These are phyloP conservation scores for Debaryomyces sp. DNA, from an alignment of 1,139 yeast species.

Conservation along the genomic window DNA sequence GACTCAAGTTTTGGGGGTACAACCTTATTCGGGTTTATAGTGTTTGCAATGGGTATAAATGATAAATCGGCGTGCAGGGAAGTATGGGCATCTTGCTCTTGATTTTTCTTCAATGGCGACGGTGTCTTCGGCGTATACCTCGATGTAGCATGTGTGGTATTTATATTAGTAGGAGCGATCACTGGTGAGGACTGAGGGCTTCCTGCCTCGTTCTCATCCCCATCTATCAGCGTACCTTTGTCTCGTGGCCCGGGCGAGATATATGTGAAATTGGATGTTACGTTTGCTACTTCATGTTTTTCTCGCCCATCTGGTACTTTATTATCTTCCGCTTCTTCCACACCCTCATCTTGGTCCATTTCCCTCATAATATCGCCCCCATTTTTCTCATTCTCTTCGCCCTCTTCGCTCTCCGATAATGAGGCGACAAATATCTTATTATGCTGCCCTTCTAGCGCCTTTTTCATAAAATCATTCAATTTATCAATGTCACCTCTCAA, in stretches of 20 bases:
- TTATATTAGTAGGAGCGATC: background rate
- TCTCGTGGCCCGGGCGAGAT: constrained; percentile 2
- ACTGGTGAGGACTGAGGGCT: constrained; percentile 9
- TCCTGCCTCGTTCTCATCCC: background rate
- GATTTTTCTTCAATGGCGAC: constrained; percentile 10
- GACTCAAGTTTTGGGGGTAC: background rate
- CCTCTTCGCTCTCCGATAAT: constrained; percentile 1
- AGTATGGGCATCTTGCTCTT: constrained; percentile 3
- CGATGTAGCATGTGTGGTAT: background rate
- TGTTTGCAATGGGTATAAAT: constrained; percentile 22
- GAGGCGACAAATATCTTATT: constrained; percentile 3
- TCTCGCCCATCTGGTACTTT: too few species aligned
- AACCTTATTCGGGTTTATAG: constrained; percentile 14
- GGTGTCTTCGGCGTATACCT: constrained; percentile 11
- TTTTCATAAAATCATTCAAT: constrained; percentile 26
- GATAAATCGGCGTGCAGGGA: constrained; percentile 25
- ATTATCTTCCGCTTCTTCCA: background rate
- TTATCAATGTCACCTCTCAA: constrained; percentile 23
- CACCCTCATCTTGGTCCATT: background rate
- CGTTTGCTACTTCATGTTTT: background rate
- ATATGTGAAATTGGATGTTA: constrained; percentile 6
- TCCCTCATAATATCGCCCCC: background rate
- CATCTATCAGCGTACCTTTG: background rate
- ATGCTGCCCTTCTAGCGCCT: constrained; percentile 17
- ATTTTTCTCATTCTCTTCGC: background rate